Evolutionary conservation across 2,329 filamentous ascomycete genomes (phyloP), one percentile per base, ranked within the genome.

Genomic region (Cladosporium colombiae): DNA sequence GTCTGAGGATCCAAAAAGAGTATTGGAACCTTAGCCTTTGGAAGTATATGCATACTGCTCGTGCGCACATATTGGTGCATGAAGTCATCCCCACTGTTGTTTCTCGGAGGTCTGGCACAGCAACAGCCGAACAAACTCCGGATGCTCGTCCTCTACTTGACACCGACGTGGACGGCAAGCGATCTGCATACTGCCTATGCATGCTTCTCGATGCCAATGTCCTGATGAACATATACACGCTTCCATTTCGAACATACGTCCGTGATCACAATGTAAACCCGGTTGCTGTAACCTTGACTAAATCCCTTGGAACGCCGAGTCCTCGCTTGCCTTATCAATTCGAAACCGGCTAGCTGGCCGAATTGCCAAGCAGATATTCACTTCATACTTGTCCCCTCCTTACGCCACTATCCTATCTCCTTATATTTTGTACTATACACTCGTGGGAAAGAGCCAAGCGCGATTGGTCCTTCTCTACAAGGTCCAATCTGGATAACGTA

Each of bases 331-430:
- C 60, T 62, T 63, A 63, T 63, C 61, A 44, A 63, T 37, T 40
- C 50, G 50, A 63, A 63, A 63, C 61, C 35, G 50, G 50, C 61
- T 37, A 46, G 50, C 61, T 63, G 52, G 61, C 61, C 61, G 50
- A 63, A 29, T 27, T 59, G 61, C 61, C 61, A 63, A 63, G 61
- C 13, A 37, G 31, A 53, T 37, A 37, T 37, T 62, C 60, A 62
- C 60, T 63, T 46, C 33, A 55, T 37, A 63, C 61, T 25, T 63
- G 61, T 63, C 61, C 49, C 27, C 50, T 62, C 31, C 16, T 7
- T 55, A 33, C 29, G 52, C 52, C 52, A 33, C 52, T 29, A 55
- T n/a, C 21, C 18, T 55, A 33, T 2, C n/a, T 46, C n/a, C 25
- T 14, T 33, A 10, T 21, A 55, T n/a, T n/a, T n/a, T n/a, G n/a